A percentile compares a stretch with the other conserved stretches of the same genome.
Conservation (phyloP, 176 grass and related monocot genomes). For the Elaeis guineensis region DNA sequence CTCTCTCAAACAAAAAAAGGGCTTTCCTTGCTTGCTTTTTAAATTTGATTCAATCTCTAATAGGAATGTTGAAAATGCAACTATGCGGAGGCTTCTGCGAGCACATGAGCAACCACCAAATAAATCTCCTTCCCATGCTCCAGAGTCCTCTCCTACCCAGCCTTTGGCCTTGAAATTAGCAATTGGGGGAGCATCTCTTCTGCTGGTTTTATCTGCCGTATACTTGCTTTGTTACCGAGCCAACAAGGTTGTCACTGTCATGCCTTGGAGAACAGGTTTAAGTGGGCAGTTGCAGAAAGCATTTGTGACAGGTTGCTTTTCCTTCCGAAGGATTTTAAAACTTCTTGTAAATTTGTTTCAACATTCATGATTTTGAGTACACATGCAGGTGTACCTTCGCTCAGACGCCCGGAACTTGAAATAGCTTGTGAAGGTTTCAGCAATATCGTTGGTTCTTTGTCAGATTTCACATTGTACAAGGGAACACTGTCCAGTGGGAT, state of each 20-base stretch:
- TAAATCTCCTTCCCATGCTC: no score
- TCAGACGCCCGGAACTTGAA: conserved; percentile 59
- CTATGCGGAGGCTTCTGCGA: no score
- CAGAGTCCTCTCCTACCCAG: no score
- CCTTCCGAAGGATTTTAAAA: conserved; percentile 5
- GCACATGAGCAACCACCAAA: no score
- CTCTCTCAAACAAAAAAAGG: no score
- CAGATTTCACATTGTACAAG: conserved; percentile 58
- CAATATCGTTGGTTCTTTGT: conserved; percentile 56
- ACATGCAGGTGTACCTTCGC: conserved; percentile 41
- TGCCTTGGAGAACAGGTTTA: conserved; percentile 46
- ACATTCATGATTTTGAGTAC: conserved; percentile 5
- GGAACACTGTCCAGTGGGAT: conserved; percentile 76
- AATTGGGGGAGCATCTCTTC: conserved; percentile 52
- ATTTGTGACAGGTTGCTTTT: conserved; percentile 42
- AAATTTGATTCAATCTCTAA: no score
- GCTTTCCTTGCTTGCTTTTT: no score
- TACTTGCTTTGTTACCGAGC: conserved; percentile 37
- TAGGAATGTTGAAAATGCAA: no score
- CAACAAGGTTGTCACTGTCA: conserved; percentile 41
- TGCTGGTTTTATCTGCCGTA: conserved; percentile 53
- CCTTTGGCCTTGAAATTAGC: conserved; percentile 20
- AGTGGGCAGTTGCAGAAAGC: conserved; percentile 47
- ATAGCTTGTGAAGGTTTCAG: conserved; percentile 82
- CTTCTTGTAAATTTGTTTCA: not conserved